Evolutionary conservation across 768 basidiomycete genomes (phyloP), one percentile per base, ranked within the genome.

Genomic region (Epithele typhae): DNA sequence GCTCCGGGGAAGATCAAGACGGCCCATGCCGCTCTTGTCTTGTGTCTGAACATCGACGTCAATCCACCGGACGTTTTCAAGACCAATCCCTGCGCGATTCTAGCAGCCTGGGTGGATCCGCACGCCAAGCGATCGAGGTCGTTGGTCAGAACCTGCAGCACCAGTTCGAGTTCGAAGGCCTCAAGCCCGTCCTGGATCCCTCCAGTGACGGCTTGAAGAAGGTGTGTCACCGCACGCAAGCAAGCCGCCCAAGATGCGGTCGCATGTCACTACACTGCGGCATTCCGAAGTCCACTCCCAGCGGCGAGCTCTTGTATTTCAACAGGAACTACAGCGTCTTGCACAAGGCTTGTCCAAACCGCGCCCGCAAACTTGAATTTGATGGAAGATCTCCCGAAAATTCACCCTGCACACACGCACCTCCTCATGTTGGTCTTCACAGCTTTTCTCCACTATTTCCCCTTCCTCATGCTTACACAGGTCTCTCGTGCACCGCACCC

Each of bases 41-140:
- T 98, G 45, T 99, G 96, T 60, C 75, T 99, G 17, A 97, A 98
- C 67, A 92, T 98, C 63, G 94, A 95, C 45, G 90, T 96, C 37
- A 95, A 98, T 61, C 96, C 96, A 15, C 96, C 96, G 51, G 96
- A 99, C 60, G 74, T 97, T 42, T 85, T 98, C 68, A 99, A 98
- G 73, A 97, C 95, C 5, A 87, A 87, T 53, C 96, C 96, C 1
- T 97, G 93, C 56, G 93, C 96, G 0, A 84, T 87, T 35, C 72
- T 96, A 39, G 95, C 98, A 65, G 93, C 92, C 53, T 99, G 96
- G 96, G 87, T 98, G 25, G 94, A 98, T 67, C 95, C 95, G 4
- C 88, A 86, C 54, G 87, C 85, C 15, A 79, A 96, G 74, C 96
- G 33, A 79, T 96, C 17, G 91, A 95, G 60, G 86, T 89, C 32